Evolutionary conservation across 2,329 filamentous ascomycete genomes (phyloP).

Genomic region (Neodidymelliopsis sp.): DNA sequence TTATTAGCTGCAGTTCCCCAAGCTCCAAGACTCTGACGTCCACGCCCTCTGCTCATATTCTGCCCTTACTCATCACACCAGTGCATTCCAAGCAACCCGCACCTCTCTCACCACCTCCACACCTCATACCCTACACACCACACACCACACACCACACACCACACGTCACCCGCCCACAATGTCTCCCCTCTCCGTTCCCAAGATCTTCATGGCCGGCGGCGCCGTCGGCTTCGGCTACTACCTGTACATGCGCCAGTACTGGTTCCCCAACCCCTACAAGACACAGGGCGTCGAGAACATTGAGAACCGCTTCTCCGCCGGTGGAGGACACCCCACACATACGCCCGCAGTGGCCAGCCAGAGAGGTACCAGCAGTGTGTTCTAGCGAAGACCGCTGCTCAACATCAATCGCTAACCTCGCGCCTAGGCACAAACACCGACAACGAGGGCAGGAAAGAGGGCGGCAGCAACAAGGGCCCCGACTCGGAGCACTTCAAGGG

Average conservation of each 20-base stretch:
- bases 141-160: conserved; percentile 11
- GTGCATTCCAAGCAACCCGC: not conserved
- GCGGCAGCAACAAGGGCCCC: conserved; percentile 35
- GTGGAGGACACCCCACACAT: conserved; percentile 42
- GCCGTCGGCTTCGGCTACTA: conserved; percentile 47
- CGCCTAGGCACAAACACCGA: conserved; percentile 29
- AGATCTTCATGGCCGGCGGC: conserved; percentile 49
- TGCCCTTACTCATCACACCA: conserved; percentile 7
- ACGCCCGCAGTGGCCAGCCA: conserved; percentile 38
- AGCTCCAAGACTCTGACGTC: conserved; percentile 7
- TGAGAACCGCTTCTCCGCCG: conserved; percentile 43
- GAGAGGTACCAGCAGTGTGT: conserved; percentile 32
- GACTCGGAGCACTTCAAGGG: conserved; percentile 38
- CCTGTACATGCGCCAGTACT: conserved; percentile 47
- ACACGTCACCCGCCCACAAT: conserved; percentile 19
- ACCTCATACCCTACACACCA: not conserved
- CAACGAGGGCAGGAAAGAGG: conserved; percentile 33
- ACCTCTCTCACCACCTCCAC: conserved; percentile 4
- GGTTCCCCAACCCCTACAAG: conserved; percentile 50
- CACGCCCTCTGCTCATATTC: conserved; percentile 3
- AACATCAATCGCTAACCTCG: conserved; percentile 1
- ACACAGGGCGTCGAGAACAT: conserved; percentile 46
- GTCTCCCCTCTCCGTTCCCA: conserved; percentile 45
- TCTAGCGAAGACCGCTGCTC: not conserved
- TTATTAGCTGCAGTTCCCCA: conserved; percentile 8